These are phyloP conservation scores for Pythium phragmiticola DNA, from an alignment of 352 stramenopile genomes.

Conservation along the genomic window DNA sequence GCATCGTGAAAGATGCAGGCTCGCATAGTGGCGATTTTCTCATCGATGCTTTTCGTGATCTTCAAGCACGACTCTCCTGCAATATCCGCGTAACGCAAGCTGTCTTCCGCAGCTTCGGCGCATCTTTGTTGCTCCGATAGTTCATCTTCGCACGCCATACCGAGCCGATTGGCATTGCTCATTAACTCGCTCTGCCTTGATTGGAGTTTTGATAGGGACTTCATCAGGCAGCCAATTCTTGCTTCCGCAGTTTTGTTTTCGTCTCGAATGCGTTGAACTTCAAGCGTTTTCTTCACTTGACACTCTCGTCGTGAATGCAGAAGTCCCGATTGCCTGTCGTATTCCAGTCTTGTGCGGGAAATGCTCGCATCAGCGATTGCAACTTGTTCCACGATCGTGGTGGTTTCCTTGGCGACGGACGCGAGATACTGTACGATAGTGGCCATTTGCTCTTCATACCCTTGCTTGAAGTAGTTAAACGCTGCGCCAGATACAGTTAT, in stretches of 20 bases:
- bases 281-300: not conserved
- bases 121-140: not conserved
- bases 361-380: not conserved
- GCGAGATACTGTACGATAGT: slow-evolving; percentile 3
- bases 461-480: slow-evolving; percentile 6
- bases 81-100: not conserved
- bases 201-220: not conserved
- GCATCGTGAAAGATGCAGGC: not conserved
- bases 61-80: not conserved
- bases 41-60: not conserved
- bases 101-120: not conserved
- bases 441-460: slow-evolving; percentile 1
- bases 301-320: not conserved
- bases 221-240: not conserved
- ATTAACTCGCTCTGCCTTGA: not conserved
- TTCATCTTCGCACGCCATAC: slow-evolving; percentile 3
- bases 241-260: not conserved
- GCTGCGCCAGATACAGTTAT: not conserved
- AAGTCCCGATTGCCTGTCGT: not conserved
- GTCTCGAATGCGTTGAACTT: not conserved
- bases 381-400: not conserved
- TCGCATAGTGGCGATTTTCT: not conserved
- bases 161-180: not conserved
- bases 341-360: not conserved
- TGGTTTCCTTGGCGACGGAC: slow-evolving; percentile 1